Evolutionary conservation across 805 yeast genomes (phyloP), one percentile per base, ranked within the genome.

Genomic region (Yamadazyma sp.): DNA sequence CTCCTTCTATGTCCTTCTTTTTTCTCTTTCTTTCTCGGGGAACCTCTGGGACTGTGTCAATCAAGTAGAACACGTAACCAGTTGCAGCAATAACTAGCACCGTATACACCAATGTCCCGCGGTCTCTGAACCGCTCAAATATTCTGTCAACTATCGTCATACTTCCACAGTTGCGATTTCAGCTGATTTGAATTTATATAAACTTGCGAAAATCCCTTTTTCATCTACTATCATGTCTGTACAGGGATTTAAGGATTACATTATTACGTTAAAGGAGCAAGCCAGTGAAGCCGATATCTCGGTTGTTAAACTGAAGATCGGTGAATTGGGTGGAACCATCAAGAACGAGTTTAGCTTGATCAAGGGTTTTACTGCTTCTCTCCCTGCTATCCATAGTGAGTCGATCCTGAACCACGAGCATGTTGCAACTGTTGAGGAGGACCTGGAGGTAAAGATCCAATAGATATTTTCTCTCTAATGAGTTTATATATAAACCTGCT

Each of bases 381-480:
- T 83, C 44, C 88, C 89, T 28, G 59, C 67, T 4, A 42, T 70
- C 45, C 82, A 77, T 47, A 65, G 74, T 23, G 55, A 59, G 15
- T 47, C 75, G n/a, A 55, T 82, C 48, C 57, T 65, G 46, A 52
- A 57, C 28, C 71, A 77, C 52, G 75, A 73, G 19, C 71, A 68
- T 33, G 80, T 83, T 47, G 73, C 75, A 32, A 60, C 70, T 27
- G 65, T 82, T 46, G 90, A 83, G 58, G 87, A 78, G 55, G 90
- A 83, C 55, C 64, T 73, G 53, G 84, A 77, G 52, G 87, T 82
- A 28, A 68, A 70, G 48, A 75, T 70, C 17, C 35, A 23, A 14
- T 13, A 32, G 35, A 7, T 28, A 10, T 21, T 16, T 16, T 26
- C 32, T 13, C 23, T 26, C 19, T 22, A n/a, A n/a, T n/a, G n/a